Percentiles rank a stretch among this genome's conserved stretches.
phyloP scores from a whole-genome alignment of 371 early-diverging fungal species.

The Mortierella sp. region DNA sequence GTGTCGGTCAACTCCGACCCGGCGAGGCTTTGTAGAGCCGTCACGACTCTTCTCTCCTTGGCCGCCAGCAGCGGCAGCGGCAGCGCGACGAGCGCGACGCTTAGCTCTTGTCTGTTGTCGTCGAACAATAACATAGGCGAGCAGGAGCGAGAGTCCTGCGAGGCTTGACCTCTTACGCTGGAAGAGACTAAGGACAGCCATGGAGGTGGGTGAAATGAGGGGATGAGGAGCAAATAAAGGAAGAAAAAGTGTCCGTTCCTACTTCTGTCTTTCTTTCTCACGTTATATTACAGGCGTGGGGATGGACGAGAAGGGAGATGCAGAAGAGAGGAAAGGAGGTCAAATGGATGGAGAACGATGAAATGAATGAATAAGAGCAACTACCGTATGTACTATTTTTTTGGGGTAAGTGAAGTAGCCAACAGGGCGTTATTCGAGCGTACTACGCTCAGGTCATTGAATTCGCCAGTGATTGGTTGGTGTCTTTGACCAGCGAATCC shows the following conservation, averaged over 20 bases:
- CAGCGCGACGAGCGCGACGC: constrained; percentile 36
- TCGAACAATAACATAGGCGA: constrained; percentile 43
- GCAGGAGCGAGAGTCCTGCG: constrained; percentile 35
- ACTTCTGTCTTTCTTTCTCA: not conserved
- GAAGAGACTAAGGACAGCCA: constrained; percentile 46
- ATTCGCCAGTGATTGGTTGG: not conserved
- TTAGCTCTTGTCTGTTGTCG: constrained; percentile 35
- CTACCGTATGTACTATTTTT: not conserved
- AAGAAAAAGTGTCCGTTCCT: not conserved
- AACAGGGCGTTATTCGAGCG: not conserved
- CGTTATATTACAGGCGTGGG: not conserved
- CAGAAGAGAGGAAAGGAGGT: not conserved
- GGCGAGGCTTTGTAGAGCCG: constrained; percentile 31
- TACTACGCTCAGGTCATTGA: not conserved
- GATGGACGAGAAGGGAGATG: not conserved
- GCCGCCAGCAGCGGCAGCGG: constrained; percentile 22
- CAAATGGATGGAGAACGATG: not conserved
- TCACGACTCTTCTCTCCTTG: constrained; percentile 21
- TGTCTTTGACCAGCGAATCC: constrained; percentile 1
- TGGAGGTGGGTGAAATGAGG: not conserved
- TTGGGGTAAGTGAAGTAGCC: not conserved
- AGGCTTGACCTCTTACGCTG: constrained; percentile 26
- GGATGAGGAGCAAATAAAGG: not conserved
- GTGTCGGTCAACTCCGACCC: constrained; percentile 75
- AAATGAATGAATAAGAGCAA: not conserved